These are phyloP conservation scores for Barnettozyma hawaiiensis DNA, from an alignment of 1,139 yeast genomes.

Conservation along the genomic window DNA sequence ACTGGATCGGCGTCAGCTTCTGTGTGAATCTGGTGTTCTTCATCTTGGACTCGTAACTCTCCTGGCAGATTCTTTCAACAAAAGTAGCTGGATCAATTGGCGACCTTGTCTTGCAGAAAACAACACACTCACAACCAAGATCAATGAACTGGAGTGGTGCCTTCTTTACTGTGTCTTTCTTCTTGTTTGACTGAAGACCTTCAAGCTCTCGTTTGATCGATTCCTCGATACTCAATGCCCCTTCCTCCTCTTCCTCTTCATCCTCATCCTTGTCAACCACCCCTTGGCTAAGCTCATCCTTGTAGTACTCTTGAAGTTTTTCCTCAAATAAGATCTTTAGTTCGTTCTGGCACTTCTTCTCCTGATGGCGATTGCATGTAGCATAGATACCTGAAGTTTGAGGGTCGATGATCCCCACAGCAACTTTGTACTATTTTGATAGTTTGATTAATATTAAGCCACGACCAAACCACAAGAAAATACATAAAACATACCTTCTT, in stretches of 20 bases:
- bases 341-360: conserved; percentile 70
- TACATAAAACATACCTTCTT: conserved; percentile 17
- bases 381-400: conserved; percentile 81
- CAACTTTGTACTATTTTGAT: conserved; percentile 39
- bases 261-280: conserved; percentile 32
- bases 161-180: conserved; percentile 36
- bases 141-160: conserved; percentile 58
- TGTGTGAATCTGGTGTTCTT: conserved; percentile 71
- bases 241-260: conserved; percentile 33
- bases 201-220: conserved; percentile 64
- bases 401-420: conserved; percentile 60
- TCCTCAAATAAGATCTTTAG: conserved; percentile 56
- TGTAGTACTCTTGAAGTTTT: conserved; percentile 49
- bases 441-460: background rate
- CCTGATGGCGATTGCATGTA: conserved; percentile 77
- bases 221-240: conserved; percentile 62
- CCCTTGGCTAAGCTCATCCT: conserved; percentile 31
- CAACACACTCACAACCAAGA: conserved; percentile 76
- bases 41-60: conserved; percentile 42
- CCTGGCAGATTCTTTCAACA: conserved; percentile 58
- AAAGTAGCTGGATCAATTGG: conserved; percentile 77
- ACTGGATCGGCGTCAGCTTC: conserved; percentile 72
- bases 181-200: conserved; percentile 32
- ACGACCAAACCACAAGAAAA: too few species aligned
- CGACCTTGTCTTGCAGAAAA: conserved; percentile 71